Base-by-base conservation (phyloP, 495 filamentous ascomycete genomes). In the Stereocaulon alpinum region DNA sequence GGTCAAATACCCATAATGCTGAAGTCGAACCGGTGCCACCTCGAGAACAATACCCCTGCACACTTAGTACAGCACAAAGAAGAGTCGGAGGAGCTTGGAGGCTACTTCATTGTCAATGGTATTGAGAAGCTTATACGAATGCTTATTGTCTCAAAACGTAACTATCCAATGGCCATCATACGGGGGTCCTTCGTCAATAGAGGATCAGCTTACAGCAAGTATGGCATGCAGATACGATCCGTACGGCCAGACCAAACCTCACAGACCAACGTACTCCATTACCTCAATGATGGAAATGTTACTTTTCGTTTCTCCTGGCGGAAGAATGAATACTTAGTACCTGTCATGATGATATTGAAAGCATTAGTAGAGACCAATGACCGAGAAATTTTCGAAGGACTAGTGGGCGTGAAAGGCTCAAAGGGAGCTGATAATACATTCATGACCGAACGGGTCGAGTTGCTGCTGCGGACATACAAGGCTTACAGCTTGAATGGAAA, bases 231-330 rank as follows among this genome's bases (percentile, higher is more conserved):
- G 64, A 85, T 95, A 61, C 84, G 93, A 72, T 94, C 86, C 14
- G 90, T 95, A 32, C 83, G 93, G 44, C 92, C 90, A 11, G 93
- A 98, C 68, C 91, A 98, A 72, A 96, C 91, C 18, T 96, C 92
- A 15, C 93, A 97, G 69, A 97, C 92, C 12, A 97, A 96, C 65
- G 90, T 95, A 27, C 78, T 98, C 27, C 93, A 98, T 71, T 98
- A 96, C 72, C 83, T 96, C 49, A 86, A 78, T 61, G 92, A 97
- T 71, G 93, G 93, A 62, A 96, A 96, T 70, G 82, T 96, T 60
- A 96, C 87, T 2, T 95, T 98, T 76, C 82, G 93, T 42, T 97
- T 98, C 72, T 96, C 92, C 2, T 98, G 93, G 93, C 80, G 92
- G 62, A 98, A 98, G 77, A 89, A 89, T 63, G 93, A 97, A 73